These are phyloP conservation scores for Rhododendron ovatum DNA, from an alignment of 148 eudicot species.

Conservation along the genomic window DNA sequence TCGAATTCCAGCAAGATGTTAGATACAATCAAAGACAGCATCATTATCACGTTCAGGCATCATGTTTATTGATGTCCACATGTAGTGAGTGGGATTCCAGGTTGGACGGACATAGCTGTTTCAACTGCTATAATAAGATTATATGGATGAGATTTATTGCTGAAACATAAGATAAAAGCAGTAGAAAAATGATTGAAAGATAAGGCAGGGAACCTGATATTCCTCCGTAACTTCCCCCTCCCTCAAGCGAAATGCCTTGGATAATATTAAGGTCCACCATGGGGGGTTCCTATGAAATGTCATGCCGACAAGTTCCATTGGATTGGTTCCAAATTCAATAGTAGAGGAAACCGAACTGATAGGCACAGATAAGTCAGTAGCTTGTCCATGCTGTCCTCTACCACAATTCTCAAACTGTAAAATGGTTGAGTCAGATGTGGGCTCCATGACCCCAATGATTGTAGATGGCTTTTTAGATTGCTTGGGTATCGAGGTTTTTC, in stretches of 20 bases:
- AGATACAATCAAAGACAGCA: conserved; percentile 4
- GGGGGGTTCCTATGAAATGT: conserved; percentile 56
- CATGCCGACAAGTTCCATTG: conserved; percentile 31
- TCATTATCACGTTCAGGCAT: not conserved
- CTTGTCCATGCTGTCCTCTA: conserved; percentile 8
- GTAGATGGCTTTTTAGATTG: conserved; percentile 16
- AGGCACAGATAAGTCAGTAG: not conserved
- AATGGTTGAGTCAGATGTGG: conserved; percentile 13
- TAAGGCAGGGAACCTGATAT: conserved; percentile 28
- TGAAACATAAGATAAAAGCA: not conserved
- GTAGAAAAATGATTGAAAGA: not conserved
- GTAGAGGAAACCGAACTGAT: conserved; percentile 8
- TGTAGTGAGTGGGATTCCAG: not conserved
- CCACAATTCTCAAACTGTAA: conserved; percentile 14
- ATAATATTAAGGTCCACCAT: conserved; percentile 18
- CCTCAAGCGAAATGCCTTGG: conserved; percentile 9
- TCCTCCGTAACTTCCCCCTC: conserved; percentile 24
- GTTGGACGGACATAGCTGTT: not conserved
- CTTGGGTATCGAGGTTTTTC: conserved; percentile 7
- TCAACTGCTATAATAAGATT: not conserved
- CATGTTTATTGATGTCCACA: not conserved
- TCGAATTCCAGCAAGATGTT: not conserved
- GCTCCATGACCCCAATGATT: conserved; percentile 15
- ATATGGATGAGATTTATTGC: not conserved
- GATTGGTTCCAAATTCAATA: conserved; percentile 20